Evolutionary conservation across 2,329 filamentous ascomycete genomes (phyloP).

Genomic region (Cladosporium colombiae): DNA sequence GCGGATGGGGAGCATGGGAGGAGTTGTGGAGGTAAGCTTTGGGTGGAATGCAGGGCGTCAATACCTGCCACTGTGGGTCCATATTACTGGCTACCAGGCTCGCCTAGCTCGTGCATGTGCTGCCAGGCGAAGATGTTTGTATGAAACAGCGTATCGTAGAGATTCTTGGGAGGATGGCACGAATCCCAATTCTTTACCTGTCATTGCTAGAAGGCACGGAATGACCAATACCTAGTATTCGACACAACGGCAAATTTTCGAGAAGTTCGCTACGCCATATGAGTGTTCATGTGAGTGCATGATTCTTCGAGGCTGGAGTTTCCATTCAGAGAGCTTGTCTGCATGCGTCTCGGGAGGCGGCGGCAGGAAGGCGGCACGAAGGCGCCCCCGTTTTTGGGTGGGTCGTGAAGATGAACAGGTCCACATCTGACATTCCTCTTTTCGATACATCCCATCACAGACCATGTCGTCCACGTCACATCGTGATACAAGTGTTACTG

Average conservation of each 20-base stretch:
- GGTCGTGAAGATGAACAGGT: neutral
- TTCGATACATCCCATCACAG: neutral
- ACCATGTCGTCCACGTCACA: neutral
- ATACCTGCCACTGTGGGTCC: neutral
- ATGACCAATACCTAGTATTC: neutral
- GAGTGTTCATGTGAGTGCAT: neutral
- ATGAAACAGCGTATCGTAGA: neutral
- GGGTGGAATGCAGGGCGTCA: neutral
- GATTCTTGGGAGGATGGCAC: neutral
- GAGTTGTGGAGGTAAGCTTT: conserved; percentile 9
- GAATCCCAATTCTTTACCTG: neutral
- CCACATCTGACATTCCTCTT: neutral
- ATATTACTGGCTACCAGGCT: neutral
- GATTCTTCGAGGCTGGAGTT: neutral
- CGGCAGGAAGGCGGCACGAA: neutral
- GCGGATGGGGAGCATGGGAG: neutral
- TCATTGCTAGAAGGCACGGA: neutral
- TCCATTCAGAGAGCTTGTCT: neutral
- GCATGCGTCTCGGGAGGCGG: neutral
- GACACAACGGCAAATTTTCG: neutral
- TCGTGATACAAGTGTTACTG: neutral
- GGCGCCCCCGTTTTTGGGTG: neutral
- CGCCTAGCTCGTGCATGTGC: neutral
- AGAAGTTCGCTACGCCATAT: neutral
- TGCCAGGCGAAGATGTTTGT: neutral